Evolutionary conservation across 2,329 filamentous ascomycete genomes (phyloP), one percentile per base, ranked within the genome.

Genomic region (Sporothrix euskadiensis): DNA sequence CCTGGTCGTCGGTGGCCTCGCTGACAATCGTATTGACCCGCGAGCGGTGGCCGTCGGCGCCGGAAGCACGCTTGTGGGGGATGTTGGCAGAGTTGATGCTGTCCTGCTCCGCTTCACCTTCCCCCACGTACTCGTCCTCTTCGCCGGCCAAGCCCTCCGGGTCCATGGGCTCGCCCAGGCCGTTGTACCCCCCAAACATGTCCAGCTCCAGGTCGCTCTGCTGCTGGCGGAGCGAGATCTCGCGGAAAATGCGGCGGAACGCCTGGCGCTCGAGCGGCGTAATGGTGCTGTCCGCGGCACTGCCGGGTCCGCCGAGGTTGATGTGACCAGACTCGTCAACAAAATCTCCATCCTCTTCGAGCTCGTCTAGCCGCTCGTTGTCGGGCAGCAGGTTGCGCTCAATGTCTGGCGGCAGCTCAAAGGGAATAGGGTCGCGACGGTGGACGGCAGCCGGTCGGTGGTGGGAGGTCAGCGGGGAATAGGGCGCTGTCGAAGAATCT

Each of bases 221-320:
- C 52, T 10, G 52, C 71, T 26, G 32, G 74, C 65, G 16, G 74
- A 68, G 22, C 32, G 87, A 85, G 61, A 91, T 90, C 71, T 89
- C 84, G 70, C 85, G 83, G 76, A 91, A 91, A 70, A 90, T 87
- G 69, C 84, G 82, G 39, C 86, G 84, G 74, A 88, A 88, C 9
- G 83, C 79, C 8, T 81, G 77, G 8, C 81, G 81, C 78, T 91
- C 89, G 0, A 82, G 78, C 0, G 85, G 85, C 0, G 89, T 91
- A 68, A 91, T 88, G 5, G 88, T 91, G 3, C 84, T 85, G 63
- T 68, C 57, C 0, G 26, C 39, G n/a, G 9, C 41, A 3, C 41
- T 35, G 4, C 10, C 63, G 1, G 22, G 14, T 1, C n/a, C 52
- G 44, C 71, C 76, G 10, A 69, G 19, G 19, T 39, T 39, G 47